Evolutionary conservation across 768 basidiomycete species (phyloP), one percentile per base, ranked within the genome.

Genomic region (Termitomyces sp.): DNA sequence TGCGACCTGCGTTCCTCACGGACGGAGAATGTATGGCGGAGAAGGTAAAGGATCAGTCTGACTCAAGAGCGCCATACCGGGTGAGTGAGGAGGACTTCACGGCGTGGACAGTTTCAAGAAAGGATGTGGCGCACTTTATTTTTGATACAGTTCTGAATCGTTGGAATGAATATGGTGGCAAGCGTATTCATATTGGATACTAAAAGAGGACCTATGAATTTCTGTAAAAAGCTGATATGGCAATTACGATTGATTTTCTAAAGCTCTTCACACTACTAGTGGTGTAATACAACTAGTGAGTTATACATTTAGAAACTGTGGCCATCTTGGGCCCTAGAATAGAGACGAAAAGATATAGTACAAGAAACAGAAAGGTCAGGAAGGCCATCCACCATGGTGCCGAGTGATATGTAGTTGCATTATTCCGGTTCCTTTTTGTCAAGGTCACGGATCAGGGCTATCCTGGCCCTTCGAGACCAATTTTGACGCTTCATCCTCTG

Each of bases 111-210:
- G 65, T 89, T 3, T 84, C 85, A 38, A 76, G 86, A 63, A 75
- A 72, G 62, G 87, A 89, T 64, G 83, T 85, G 2, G 83, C 81
- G 0, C 84, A 88, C 71, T 88, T 88, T 67, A 64, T 88, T 14
- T 79, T 76, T 3, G 78, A 86, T 49, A 74, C 69, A 0, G 62
- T 78, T 20, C 43, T 75, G 22, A 70, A 71, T 51, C 65, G 76
- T 20, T 86, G 87, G 87, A 65, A 74, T 7, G 72, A 81, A 52
- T 85, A 74, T 73, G 69, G 74, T 59, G 79, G 80, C 22, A 83
- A 82, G 65, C 64, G 73, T 18, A 70, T 84, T 5, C 73, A 67
- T 51, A 71, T 87, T 35, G 55, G 46, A 13, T 57, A 59, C 24
- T 59, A 52, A 35, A 11, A 10, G 6, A 47, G 49, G 32, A 36